Evolutionary conservation across 345 rosid genomes (phyloP), one percentile per base, ranked within the genome.

Genomic region (Hirschfeldia incana): DNA sequence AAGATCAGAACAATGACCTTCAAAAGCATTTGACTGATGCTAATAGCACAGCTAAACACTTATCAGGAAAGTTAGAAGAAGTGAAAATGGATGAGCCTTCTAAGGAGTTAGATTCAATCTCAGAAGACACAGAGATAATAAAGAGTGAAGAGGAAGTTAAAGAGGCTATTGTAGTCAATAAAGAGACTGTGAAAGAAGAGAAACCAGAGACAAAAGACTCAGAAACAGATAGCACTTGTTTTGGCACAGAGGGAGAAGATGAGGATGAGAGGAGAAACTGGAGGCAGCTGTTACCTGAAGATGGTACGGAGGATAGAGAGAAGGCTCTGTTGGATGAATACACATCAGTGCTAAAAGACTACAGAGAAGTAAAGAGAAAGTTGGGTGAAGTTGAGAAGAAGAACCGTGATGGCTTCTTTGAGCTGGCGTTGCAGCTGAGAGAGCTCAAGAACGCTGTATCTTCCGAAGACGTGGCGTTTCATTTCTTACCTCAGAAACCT

Each of bases 381-480:
- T 53, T 53, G 26, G 6, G 59, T 6, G 59, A 53, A 53, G 59
- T 53, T 6, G 59, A 53, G 59, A 53, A 53, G 59, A 90, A 87
- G 65, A 95, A 89, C 81, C 76, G 93, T 5, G 94, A 90, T 6
- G 90, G 89, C 3, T 87, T 91, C 84, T 90, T 87, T 16, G 94
- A 91, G 61, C 70, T 90, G 46, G 89, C 97, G 13, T 67, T 90
- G 87, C 97, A 92, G 85, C 84, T 92, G 36, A 84, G 92, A 79
- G 96, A 89, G 61, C 59, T 95, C 67, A 87, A 89, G 85, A 84
- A 78, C 49, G 89, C 87, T 69, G 76, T 90, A n/a, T 84, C 88
- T 39, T 21, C 57, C 42, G 89, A 85, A 80, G 96, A 93, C 51
- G 81, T 85, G 60, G 93, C 87, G 77, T 85, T 91, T 69, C 84